These are phyloP conservation scores for Stentor coeruleus DNA, from an alignment of 73 alveolate species.

Conservation along the genomic window DNA sequence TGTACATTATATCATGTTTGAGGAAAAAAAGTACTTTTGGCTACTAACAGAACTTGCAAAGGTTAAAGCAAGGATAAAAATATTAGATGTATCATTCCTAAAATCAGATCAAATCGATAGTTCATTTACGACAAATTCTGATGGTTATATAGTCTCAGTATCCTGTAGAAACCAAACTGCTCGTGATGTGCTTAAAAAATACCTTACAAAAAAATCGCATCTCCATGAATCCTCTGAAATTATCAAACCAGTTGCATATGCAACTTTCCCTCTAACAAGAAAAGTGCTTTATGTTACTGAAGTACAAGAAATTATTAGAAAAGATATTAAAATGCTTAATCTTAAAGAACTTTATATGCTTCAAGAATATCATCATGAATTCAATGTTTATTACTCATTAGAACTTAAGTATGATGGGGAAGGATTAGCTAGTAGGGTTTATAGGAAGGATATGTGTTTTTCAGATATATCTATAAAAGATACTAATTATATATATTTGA, in stretches of 20 bases:
- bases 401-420: not conserved
- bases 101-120: not conserved
- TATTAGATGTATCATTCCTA: not conserved
- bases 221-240: not conserved
- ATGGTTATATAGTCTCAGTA: not conserved
- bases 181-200: not conserved
- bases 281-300: not conserved
- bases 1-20: no score
- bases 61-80: not conserved
- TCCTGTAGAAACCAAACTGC: not conserved
- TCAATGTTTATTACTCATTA: not conserved
- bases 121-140: not conserved
- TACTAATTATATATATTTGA: no score
- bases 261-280: not conserved
- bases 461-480: not conserved
- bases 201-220: not conserved
- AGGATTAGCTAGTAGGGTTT: not conserved
- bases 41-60: not conserved
- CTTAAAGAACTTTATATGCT: not conserved
- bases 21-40: not conserved
- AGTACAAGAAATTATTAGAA: not conserved
- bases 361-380: not conserved
- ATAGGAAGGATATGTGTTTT: not conserved
- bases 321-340: not conserved
- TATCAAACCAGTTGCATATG: not conserved